Evolutionary conservation across 176 grass and related monocot genomes (phyloP), one percentile per base, ranked within the genome.

Genomic region (Dactylis glomerata): DNA sequence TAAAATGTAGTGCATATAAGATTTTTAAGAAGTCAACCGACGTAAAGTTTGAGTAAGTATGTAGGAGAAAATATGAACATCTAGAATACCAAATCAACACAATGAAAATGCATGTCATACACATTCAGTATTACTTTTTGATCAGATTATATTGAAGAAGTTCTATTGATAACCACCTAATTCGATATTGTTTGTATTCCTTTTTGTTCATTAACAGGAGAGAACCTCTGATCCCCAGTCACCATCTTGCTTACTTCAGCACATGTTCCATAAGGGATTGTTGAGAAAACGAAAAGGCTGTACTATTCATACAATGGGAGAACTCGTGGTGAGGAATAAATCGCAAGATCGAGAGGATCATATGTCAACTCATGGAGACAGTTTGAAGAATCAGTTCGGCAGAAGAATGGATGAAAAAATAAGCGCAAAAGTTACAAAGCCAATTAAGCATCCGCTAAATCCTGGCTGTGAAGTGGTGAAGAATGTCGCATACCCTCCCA

Each of bases 191-290:
- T 70, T 50, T 5, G 8, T 44, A 34, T 83, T 62, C 72, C 22
- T 33, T n/a, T 28, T 30, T 83, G 30, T 74, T 87, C 57, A 74
- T 91, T 79, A 49, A 69, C 85, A 95, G 88, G 90, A 88, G 47
- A 82, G 88, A 88, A 77, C 30, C 31, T 75, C 31, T 81, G 87
- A 83, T 37, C 67, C 61, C 34, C 83, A 82, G 63, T 63, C 84
- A 86, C 32, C 81, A 23, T 86, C 83, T 81, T 44, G 79, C 69
- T 90, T 90, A 61, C 79, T 79, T 88, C 83, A 79, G 32, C 75
- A 69, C 45, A n/a, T n/a, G n/a, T n/a, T n/a, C n/a, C 58, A 68
- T 55, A 85, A 65, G 32, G 78, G 81, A 65, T 55, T 86, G 45
- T 78, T 79, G 38, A 85, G 80, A 84, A 94, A 88, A 56, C 73